phyloP scores from a whole-genome alignment of 163 green algal genomes.

The Scenedesmus sp. region DNA sequence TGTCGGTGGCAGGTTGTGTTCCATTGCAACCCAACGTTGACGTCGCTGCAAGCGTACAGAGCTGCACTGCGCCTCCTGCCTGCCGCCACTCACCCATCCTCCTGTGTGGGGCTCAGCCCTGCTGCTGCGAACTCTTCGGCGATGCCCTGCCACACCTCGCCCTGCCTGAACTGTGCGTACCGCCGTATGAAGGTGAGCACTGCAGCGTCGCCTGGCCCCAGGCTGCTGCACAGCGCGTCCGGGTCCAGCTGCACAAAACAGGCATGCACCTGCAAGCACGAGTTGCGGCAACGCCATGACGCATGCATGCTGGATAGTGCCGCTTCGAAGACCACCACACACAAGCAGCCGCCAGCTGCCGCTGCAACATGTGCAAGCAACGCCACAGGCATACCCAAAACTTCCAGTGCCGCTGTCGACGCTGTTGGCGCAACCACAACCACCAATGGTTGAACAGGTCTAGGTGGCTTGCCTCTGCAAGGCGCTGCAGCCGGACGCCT shows the following conservation, averaged over 20 bases:
- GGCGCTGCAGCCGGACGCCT: too few relatives aligned
- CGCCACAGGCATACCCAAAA: too few relatives aligned
- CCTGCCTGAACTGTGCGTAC: conserved; percentile 79
- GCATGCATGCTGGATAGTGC: neutral
- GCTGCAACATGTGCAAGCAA: neutral
- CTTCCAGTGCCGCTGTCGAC: too few relatives aligned
- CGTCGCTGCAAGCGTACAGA: too few relatives aligned
- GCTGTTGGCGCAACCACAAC: too few relatives aligned
- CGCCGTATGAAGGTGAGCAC: conserved; percentile 53
- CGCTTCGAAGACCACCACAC: too few relatives aligned
- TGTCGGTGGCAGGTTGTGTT: neutral
- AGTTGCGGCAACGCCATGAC: neutral
- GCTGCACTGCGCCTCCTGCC: too few relatives aligned
- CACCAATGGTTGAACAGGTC: too few relatives aligned
- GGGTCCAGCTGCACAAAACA: conserved; percentile 55
- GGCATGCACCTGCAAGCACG: conserved; percentile 57
- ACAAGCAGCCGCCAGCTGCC: neutral
- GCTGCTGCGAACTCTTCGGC: conserved; percentile 9
- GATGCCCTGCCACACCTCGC: conserved; percentile 75
- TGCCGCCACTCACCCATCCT: conserved; percentile 34
- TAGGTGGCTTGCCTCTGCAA: too few relatives aligned
- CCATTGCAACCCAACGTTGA: neutral
- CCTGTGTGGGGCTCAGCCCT: conserved; percentile 16
- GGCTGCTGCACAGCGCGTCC: conserved; percentile 9
- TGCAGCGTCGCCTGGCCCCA: conserved; percentile 49